phyloP scores from a whole-genome alignment of 2,329 filamentous ascomycete genomes.

The Xylariaceae sp. region DNA sequence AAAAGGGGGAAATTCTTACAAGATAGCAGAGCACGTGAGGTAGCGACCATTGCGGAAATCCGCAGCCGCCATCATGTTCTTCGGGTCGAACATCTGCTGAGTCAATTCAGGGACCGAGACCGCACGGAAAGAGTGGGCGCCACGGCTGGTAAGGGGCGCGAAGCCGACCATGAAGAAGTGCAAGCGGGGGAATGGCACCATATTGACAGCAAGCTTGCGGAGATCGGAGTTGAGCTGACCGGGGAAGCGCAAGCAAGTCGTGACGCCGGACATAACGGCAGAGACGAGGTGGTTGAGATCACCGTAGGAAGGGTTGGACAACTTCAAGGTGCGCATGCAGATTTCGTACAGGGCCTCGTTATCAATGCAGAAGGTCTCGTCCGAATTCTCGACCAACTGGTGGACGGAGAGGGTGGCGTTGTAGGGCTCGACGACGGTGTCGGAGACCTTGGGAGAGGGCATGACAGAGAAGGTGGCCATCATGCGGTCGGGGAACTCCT shows the following conservation, averaged over 20 bases:
- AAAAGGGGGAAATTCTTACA: slow-evolving; percentile 49
- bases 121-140: slow-evolving; percentile 91
- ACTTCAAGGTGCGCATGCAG: slow-evolving; percentile 99
- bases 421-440: slow-evolving; percentile 99
- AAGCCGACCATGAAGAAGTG: slow-evolving; percentile 99
- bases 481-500: slow-evolving; percentile 99
- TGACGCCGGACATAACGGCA: slow-evolving; percentile 98
- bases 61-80: slow-evolving; percentile 99
- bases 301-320: slow-evolving; percentile 96
- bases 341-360: slow-evolving; percentile 99
- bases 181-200: slow-evolving; percentile 99
- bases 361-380: slow-evolving; percentile 99
- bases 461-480: slow-evolving; percentile 99
- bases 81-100: slow-evolving; percentile 99
- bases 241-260: slow-evolving; percentile 97
- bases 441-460: slow-evolving; percentile 97
- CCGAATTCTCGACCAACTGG: slow-evolving; percentile 99
- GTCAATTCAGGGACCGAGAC: slow-evolving; percentile 97
- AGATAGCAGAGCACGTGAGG: slow-evolving; percentile 98
- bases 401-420: slow-evolving; percentile 98
- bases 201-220: slow-evolving; percentile 99
- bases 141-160: slow-evolving; percentile 91
- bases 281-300: slow-evolving; percentile 99
- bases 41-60: slow-evolving; percentile 99
- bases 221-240: slow-evolving; percentile 99